Evolutionary conservation across 768 basidiomycete genomes (phyloP).

Genomic region (Macrolepiota dolichaula): DNA sequence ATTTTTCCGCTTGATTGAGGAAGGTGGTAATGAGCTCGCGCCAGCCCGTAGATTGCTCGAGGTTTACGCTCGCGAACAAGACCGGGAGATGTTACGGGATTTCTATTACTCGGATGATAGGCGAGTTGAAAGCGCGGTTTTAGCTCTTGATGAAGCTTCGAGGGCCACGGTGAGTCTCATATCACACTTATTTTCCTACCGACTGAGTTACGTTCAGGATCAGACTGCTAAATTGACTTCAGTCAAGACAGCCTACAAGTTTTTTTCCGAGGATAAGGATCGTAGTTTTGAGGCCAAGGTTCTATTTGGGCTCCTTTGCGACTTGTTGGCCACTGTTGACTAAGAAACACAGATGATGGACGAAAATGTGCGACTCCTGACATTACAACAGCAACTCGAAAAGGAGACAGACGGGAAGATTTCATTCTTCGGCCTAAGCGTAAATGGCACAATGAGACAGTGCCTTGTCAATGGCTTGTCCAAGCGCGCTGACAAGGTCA

Average conservation of each 20-base stretch:
- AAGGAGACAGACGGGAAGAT: conserved; percentile 79
- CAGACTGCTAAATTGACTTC: conserved; percentile 64
- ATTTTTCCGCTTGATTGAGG: conserved; percentile 94
- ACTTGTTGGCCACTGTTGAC: background rate
- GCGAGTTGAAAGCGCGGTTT: conserved; percentile 87
- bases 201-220: conserved; percentile 46
- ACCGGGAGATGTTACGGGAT: conserved; percentile 88
- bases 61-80: conserved; percentile 88
- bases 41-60: conserved; percentile 80
- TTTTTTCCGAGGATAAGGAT: conserved; percentile 95
- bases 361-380: conserved; percentile 73
- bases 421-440: conserved; percentile 75
- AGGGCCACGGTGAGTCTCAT: conserved; percentile 51
- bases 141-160: conserved; percentile 81
- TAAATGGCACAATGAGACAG: conserved; percentile 81
- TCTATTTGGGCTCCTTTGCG: background rate
- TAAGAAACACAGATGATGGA: conserved; percentile 74
- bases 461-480: conserved; percentile 77
- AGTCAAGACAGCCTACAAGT: conserved; percentile 84
- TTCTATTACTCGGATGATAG: conserved; percentile 98
- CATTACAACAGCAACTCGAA: conserved; percentile 83
- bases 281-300: conserved; percentile 89
- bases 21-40: conserved; percentile 71
- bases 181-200: background rate
- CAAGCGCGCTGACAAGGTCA: conserved; percentile 88